These are phyloP conservation scores for Vanrija humicola DNA, from an alignment of 1,284 basidiomycete species.

Conservation along the genomic window DNA sequence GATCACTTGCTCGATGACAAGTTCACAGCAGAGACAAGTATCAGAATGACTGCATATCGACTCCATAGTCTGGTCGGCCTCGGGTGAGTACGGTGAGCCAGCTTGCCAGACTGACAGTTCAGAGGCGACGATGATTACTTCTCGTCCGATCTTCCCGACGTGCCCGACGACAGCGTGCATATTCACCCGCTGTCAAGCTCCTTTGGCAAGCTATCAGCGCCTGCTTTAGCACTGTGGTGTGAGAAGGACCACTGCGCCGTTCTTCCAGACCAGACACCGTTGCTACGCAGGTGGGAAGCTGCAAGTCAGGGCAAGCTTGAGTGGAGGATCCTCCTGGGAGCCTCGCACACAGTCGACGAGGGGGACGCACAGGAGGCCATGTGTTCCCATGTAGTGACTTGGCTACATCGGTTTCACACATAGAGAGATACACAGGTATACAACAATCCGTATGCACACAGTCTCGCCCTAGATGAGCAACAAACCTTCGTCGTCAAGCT, in stretches of 20 bases:
- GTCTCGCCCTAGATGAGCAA: conserved; percentile 19
- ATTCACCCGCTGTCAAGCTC: conserved; percentile 37
- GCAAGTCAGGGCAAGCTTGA: conserved; percentile 22
- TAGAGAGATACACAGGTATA: background rate
- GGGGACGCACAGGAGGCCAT: conserved; percentile 14
- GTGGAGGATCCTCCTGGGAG: conserved; percentile 26
- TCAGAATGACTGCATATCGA: conserved; percentile 33
- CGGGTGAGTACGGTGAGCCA: conserved; percentile 27
- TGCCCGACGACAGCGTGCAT: conserved; percentile 11
- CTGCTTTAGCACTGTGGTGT: conserved; percentile 35
- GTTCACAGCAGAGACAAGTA: conserved; percentile 22
- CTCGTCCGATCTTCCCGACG: conserved; percentile 35
- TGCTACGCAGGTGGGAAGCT: conserved; percentile 2
- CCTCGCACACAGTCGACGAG: conserved; percentile 27
- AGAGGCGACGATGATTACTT: conserved; percentile 49
- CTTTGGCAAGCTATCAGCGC: conserved; percentile 37
- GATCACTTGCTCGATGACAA: conserved; percentile 25
- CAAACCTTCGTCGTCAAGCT: conserved; percentile 23
- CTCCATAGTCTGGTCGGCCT: conserved; percentile 30
- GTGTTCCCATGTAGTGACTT: conserved; percentile 22
- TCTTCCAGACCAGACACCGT: conserved; percentile 7
- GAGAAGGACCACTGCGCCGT: conserved; percentile 35
- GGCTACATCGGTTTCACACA: conserved; percentile 16
- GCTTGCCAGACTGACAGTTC: background rate
- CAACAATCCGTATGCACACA: background rate